A percentile compares a stretch with the other conserved stretches of the same genome.
Conservation (phyloP, 257 asterid genomes). For the Fraxinus americana region DNA sequence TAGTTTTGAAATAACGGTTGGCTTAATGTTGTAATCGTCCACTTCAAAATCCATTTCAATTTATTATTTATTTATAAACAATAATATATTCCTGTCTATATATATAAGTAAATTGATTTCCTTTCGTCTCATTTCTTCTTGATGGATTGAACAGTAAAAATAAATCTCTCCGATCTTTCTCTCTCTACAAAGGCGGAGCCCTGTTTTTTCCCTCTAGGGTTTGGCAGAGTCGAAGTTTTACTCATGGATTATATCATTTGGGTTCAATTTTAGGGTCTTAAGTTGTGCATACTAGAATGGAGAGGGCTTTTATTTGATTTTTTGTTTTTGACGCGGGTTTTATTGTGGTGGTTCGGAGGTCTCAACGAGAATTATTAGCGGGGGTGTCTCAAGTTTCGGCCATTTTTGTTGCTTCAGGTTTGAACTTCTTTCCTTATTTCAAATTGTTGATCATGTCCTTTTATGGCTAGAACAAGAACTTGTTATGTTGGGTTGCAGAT, state of each 20-base stretch:
- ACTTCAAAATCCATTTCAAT: background rate
- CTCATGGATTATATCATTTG: background rate
- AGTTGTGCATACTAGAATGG: background rate
- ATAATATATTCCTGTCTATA: background rate
- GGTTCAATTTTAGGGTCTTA: background rate
- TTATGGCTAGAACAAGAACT: background rate
- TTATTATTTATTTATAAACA: too few species aligned
- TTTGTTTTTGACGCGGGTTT: background rate
- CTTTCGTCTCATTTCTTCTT: background rate
- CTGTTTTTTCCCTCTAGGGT: background rate
- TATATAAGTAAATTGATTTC: background rate
- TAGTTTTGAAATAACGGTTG: too few species aligned
- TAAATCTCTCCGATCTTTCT: slow-evolving; percentile 8
- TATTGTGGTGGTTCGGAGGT: background rate
- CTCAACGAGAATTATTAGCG: background rate
- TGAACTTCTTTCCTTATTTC: background rate
- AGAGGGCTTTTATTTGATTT: background rate
- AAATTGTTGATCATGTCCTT: background rate
- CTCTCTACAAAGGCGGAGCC: background rate
- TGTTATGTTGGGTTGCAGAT: slow-evolving; percentile 4
- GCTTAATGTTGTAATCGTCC: background rate
- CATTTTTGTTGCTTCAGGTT: background rate
- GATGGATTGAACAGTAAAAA: slow-evolving; percentile 12
- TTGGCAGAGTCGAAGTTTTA: background rate
- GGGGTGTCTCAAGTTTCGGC: background rate